Conservation (phyloP, 2,329 filamentous ascomycete genomes). For the Calonectria honghensis region DNA sequence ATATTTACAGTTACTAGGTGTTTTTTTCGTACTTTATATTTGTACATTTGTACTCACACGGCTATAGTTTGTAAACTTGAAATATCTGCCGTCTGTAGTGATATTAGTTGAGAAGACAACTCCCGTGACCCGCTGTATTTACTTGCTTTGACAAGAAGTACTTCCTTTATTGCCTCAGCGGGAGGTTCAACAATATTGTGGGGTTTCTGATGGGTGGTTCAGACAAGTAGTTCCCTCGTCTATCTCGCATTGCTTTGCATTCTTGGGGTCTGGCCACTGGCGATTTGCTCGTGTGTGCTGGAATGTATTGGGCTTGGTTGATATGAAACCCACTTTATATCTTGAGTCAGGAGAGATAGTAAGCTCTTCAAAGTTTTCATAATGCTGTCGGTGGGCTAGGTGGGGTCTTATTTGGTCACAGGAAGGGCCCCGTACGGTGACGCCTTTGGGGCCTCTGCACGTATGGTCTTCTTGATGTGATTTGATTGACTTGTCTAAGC, state of each 20-base stretch:
- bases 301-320: not conserved
- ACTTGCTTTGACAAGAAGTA: too few relatives aligned
- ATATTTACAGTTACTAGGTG: too few relatives aligned
- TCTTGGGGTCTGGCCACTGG: not conserved
- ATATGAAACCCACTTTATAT: not conserved
- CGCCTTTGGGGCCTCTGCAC: too few relatives aligned
- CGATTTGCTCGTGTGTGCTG: not conserved
- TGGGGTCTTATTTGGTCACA: too few relatives aligned
- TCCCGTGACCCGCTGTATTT: too few relatives aligned
- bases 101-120: not conserved
- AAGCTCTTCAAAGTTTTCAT: not conserved
- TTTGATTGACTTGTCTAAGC: too few relatives aligned
- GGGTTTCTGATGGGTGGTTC: slow-evolving; percentile 32
- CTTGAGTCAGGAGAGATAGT: not conserved
- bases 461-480: too few relatives aligned
- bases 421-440: too few relatives aligned
- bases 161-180: too few relatives aligned
- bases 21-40: too few relatives aligned
- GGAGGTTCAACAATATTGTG: not conserved
- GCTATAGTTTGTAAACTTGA: not conserved
- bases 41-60: not conserved
- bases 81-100: not conserved
- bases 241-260: slow-evolving; percentile 50
- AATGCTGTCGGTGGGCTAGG: too few relatives aligned
- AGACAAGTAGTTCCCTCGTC: slow-evolving; percentile 50